Base-by-base conservation (phyloP, 2,329 filamentous ascomycete species). In the Colletotrichum shisoi region DNA sequence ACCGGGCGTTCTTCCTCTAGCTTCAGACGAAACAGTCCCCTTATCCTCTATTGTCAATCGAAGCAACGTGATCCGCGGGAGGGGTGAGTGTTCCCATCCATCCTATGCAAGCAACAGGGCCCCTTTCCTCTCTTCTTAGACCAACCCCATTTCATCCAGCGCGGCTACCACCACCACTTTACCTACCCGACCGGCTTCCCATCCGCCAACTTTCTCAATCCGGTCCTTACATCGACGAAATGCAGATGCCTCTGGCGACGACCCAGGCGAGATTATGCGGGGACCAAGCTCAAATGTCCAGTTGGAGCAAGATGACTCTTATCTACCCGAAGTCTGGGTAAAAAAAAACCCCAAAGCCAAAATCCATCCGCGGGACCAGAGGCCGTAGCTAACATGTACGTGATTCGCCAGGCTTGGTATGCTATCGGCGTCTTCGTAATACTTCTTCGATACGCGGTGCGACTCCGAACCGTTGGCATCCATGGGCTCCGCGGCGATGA, bases 251-350 rank as follows among this genome's bases (percentile, higher is more conserved):
- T 31, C 19, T 27, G 15, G 19, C 15, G 27, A 31, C 6, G 13
- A 19, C 8, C 5, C 46, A 59, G 42, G 53, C 37, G 19, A 54
- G 57, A 67, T 59, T 49, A 67, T 67, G 57, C 39, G 54, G 54
- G 53, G 49, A 19, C 61, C 68, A 37, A 68, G 68, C 46, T 19
- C 57, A 19, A 52, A 63, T 34, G 64, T 69, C 45, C 44, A 68
- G n/a, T 44, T 68, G 45, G 64, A 69, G 45, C 9, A 42, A n/a
- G 64, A 70, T 48, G 57, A 63, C 45, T 59, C 56, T 8, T 71
- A 72, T 34, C 19, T 71, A 4, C 63, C 70, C 8, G 71, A 72
- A 57, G 66, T 70, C 48, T 67, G 70, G 63, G 71, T 71, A 44
- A 31, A 66, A 65, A 44, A 31, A 66, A 65, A 24, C 11, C n/a